Evolutionary conservation across 345 rosid genomes (phyloP).

Genomic region (Ceriops zippeliana): DNA sequence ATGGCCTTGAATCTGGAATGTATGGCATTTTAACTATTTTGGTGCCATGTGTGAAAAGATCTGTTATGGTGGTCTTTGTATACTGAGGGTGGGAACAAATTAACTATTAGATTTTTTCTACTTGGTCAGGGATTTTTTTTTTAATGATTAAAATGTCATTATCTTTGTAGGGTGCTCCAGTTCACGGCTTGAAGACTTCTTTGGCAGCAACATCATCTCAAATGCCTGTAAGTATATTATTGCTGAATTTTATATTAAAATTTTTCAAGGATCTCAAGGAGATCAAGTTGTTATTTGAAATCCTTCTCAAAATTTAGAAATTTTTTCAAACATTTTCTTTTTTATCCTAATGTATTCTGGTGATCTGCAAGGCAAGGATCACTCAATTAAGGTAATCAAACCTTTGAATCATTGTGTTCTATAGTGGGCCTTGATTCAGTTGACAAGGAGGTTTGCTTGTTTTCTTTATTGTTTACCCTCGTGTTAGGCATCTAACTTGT

Average conservation of each 20-base stretch:
- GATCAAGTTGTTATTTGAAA: background rate
- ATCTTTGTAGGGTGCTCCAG: conserved; percentile 66
- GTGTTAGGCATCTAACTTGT: background rate
- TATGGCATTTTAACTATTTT: conserved; percentile 15
- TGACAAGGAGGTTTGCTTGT: no score
- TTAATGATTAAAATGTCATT: conserved; percentile 4
- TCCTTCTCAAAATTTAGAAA: background rate
- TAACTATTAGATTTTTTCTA: background rate
- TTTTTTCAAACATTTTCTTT: background rate
- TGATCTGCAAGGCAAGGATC: no score
- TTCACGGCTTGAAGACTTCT: conserved; percentile 68
- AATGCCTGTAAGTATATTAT: conserved; percentile 43
- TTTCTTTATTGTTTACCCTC: background rate
- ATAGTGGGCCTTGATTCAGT: background rate
- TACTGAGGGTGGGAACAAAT: background rate
- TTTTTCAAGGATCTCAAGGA: background rate
- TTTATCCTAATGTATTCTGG: no score
- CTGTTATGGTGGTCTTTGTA: background rate
- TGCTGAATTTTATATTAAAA: background rate
- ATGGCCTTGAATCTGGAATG: background rate
- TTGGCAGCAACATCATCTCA: conserved; percentile 60
- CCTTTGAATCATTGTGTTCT: background rate
- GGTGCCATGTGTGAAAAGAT: background rate
- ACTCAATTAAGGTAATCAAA: no score
- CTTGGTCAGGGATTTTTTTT: background rate